phyloP scores from a whole-genome alignment of 139 green algal genomes.

The Chlorella sp. region DNA sequence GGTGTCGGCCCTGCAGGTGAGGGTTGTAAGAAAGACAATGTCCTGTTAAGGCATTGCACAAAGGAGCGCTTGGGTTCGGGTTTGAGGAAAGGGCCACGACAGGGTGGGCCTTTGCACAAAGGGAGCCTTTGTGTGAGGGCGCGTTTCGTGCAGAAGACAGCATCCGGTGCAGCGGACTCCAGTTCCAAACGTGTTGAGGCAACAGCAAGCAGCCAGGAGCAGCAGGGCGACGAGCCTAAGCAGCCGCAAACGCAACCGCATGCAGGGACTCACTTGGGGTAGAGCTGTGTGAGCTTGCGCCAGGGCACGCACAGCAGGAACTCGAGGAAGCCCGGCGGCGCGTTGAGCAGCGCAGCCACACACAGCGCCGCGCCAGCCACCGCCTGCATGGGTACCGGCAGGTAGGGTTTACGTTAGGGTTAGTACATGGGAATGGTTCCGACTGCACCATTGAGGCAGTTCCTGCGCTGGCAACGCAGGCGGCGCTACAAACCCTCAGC shows the following conservation, averaged over 20 bases:
- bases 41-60: neutral
- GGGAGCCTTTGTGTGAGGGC: too few relatives aligned
- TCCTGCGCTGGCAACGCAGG: too few relatives aligned
- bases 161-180: too few relatives aligned
- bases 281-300: slow-evolving; percentile 46
- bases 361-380: slow-evolving; percentile 48
- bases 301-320: slow-evolving; percentile 75
- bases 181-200: too few relatives aligned
- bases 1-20: slow-evolving; percentile 22
- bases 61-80: neutral
- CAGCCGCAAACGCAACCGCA: neutral
- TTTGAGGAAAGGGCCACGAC: neutral
- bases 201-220: too few relatives aligned
- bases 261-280: slow-evolving; percentile 20
- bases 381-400: slow-evolving; percentile 30
- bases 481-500: too few relatives aligned
- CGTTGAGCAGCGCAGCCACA: slow-evolving; percentile 53
- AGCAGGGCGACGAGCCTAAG: neutral
- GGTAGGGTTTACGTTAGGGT: too few relatives aligned
- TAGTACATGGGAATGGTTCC: too few relatives aligned
- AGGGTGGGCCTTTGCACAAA: too few relatives aligned
- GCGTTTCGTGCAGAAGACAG: too few relatives aligned
- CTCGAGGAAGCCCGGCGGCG: slow-evolving; percentile 63
- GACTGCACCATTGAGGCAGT: too few relatives aligned
- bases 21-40: too few relatives aligned